Percentiles rank a stretch among this genome's conserved stretches.
Conservation (phyloP, 495 filamentous ascomycete species). For the Thermochaetoides thermophila region DNA sequence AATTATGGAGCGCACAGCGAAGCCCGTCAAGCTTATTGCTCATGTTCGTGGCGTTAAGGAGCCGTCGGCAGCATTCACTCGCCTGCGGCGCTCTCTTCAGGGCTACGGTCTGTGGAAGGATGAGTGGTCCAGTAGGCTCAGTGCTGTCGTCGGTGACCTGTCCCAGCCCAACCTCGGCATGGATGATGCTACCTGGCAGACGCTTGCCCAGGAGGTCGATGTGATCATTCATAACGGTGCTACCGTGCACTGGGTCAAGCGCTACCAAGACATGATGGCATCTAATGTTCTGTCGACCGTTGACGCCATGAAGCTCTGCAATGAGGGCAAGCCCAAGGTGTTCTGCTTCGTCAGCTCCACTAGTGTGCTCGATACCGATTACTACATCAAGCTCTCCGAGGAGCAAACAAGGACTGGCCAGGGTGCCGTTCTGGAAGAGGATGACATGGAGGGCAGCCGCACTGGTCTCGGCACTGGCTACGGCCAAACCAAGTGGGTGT, state of each 20-base stretch:
- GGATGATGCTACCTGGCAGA: constrained; percentile 44
- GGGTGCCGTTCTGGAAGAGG: constrained; percentile 31
- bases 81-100: constrained; percentile 38
- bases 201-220: constrained; percentile 49
- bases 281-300: constrained; percentile 75
- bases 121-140: constrained; percentile 47
- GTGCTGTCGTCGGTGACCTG: constrained; percentile 58
- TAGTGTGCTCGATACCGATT: constrained; percentile 61
- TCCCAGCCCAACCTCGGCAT: constrained; percentile 59
- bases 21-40: constrained; percentile 52
- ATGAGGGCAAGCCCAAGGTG: constrained; percentile 60
- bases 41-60: constrained; percentile 56
- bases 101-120: constrained; percentile 74
- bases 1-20: constrained; percentile 44
- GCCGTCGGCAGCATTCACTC: constrained; percentile 29
- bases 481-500: constrained; percentile 65
- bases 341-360: constrained; percentile 82
- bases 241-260: constrained; percentile 70
- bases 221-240: constrained; percentile 87
- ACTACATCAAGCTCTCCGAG: constrained; percentile 62
- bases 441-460: constrained; percentile 33
- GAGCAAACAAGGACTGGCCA: constrained; percentile 32
- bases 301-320: constrained; percentile 62
- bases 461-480: constrained; percentile 55
- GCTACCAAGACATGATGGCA: constrained; percentile 58